Conservation (phyloP, 2,329 filamentous ascomycete genomes). For the Aspergillus sp. region DNA sequence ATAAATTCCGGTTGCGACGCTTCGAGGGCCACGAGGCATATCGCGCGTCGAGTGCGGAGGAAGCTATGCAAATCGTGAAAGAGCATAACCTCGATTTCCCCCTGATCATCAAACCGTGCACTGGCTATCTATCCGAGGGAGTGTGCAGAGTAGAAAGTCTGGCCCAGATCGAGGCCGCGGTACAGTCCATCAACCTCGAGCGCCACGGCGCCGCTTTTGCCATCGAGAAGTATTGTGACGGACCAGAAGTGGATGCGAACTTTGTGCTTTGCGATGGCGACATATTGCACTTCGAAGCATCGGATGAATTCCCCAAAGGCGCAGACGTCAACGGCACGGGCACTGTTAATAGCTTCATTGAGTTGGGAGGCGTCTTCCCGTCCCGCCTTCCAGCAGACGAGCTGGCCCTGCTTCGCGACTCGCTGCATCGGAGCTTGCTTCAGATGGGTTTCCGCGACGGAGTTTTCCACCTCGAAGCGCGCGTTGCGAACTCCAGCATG, state of each 20-base stretch:
- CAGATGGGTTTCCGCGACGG: conserved; percentile 1
- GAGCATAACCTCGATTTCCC: background rate
- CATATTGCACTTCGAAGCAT: conserved; percentile 13
- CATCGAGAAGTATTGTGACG: background rate
- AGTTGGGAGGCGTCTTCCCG: conserved; percentile 1
- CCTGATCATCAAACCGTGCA: background rate
- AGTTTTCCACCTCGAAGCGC: conserved; percentile 8
- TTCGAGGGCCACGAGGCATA: background rate
- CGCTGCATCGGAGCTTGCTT: background rate
- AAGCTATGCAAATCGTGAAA: background rate
- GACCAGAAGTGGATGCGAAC: conserved; percentile 12
- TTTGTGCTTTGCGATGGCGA: conserved; percentile 15
- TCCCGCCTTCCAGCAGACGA: conserved; percentile 1
- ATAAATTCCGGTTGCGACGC: background rate
- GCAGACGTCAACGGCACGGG: background rate
- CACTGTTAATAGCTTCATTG: background rate
- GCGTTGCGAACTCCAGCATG: conserved; percentile 5
- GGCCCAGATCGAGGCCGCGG: background rate
- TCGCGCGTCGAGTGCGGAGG: background rate
- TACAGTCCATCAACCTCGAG: background rate
- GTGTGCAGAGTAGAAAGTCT: background rate
- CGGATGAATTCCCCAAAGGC: conserved; percentile 13
- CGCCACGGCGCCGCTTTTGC: background rate
- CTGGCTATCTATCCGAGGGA: background rate
- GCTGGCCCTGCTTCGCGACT: background rate